Base-by-base conservation (phyloP, 2,329 filamentous ascomycete genomes). In the Ophiostoma tasmaniense region DNA sequence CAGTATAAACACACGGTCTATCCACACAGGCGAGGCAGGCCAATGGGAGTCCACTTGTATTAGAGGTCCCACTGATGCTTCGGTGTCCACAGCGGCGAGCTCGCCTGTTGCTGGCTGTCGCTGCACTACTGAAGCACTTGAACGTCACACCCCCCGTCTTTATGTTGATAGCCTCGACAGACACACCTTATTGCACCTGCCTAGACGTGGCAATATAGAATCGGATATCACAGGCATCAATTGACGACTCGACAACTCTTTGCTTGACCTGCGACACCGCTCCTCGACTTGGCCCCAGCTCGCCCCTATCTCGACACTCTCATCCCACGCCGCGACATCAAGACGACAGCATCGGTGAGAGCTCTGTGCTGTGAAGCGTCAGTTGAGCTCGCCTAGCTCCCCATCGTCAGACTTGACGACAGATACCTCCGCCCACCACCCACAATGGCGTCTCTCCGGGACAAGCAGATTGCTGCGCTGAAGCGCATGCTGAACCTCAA, bases 401-500 rank as follows among this genome's bases (percentile, higher is more conserved):
- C n/a, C 11, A 59, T 13, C 10, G 7, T 25, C 50, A 17, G 13
- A 8, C n/a, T 25, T 17, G 17, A 3, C n/a, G 8, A 28, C 59
- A 2, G 4, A 61, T 33, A 35, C 45, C 20, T 3, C 10, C 22
- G n/a, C 28, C 7, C 33, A 13, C 42, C 42, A 28, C 65, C 20
- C 33, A 28, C 3, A n/a, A 65, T 65, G 64, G 71, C 72, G 7
- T 73, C 72, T 10, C 69, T 73, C 11, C 70, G 73, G 45, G 73
- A 73, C 71, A 71, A 71, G 69, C 73, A 73, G 71, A 73, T 73
- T 11, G 67, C 70, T 3, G 70, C 94, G 22, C 92, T 99, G 76
- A 93, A 96, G 82, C 94, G 92, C 80, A 93, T 99, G 75, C 87
- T 99, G 73, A 98, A 97, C 78, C 83, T 99, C 73, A 99, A 99